phyloP scores from a whole-genome alignment of 768 basidiomycete genomes.

The Chalciporus sphaerocephalus region DNA sequence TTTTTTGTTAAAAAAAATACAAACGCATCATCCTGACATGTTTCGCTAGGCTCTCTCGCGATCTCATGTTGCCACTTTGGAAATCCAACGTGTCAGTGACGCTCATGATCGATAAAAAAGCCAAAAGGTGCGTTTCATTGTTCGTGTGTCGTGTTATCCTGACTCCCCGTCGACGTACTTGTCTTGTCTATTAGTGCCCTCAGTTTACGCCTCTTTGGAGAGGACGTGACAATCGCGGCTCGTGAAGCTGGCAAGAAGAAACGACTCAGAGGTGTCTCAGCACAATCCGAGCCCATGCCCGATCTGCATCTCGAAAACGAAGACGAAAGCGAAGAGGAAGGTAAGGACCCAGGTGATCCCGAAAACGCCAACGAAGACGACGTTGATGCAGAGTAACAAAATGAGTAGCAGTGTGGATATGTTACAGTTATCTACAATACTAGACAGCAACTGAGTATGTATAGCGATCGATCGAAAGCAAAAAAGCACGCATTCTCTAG shows the following conservation, averaged over 20 bases:
- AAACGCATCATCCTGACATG: background rate
- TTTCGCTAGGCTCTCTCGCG: conserved; percentile 57
- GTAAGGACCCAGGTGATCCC: too few relatives aligned
- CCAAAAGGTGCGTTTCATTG: conserved; percentile 66
- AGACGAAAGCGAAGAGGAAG: conserved; percentile 4
- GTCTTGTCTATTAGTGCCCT: too few relatives aligned
- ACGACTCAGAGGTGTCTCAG: background rate
- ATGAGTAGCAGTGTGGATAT: conserved; percentile 8
- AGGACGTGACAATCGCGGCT: conserved; percentile 62
- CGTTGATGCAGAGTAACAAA: conserved; percentile 10
- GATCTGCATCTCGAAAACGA: conserved; percentile 3
- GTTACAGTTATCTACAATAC: conserved; percentile 12
- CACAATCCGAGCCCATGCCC: conserved; percentile 3
- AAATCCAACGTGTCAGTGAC: conserved; percentile 83
- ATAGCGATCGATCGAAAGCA: background rate
- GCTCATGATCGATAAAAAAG: conserved; percentile 95
- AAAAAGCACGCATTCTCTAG: background rate
- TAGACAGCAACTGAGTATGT: conserved; percentile 8
- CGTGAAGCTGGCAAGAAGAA: conserved; percentile 34
- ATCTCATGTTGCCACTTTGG: conserved; percentile 92
- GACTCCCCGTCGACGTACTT: background rate
- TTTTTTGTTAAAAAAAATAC: too few relatives aligned
- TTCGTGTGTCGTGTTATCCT: background rate
- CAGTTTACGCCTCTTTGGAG: conserved; percentile 78
- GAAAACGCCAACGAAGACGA: too few relatives aligned